Evolutionary conservation across 257 asterid species (phyloP).

Genomic region (Linderniella brevidens): DNA sequence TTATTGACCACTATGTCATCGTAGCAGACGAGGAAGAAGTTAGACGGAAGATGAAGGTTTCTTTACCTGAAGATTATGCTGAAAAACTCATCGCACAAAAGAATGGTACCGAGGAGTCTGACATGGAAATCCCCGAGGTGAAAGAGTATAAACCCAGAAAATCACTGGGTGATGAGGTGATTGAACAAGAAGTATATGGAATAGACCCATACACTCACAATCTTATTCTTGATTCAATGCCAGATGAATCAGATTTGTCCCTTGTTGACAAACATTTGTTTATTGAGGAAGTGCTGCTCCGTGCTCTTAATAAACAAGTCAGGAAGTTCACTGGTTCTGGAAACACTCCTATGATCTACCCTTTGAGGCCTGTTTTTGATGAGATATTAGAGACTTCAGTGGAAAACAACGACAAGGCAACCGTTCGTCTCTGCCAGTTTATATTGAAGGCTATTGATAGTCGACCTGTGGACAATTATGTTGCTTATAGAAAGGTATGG

Average conservation of each 20-base stretch:
- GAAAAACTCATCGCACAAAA: constrained; percentile 72
- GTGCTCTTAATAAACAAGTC: constrained; percentile 70
- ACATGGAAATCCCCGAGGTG: constrained; percentile 97
- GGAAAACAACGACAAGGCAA: constrained; percentile 44
- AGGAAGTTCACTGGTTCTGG: constrained; percentile 80
- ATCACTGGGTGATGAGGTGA: constrained; percentile 71
- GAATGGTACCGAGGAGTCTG: constrained; percentile 96
- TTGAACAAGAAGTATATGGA: constrained; percentile 99
- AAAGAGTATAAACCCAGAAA: constrained; percentile 91
- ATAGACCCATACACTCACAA: constrained; percentile 94
- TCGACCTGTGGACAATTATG: constrained; percentile 87
- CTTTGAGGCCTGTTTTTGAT: constrained; percentile 69
- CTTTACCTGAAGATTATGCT: constrained; percentile 82
- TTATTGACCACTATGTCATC: constrained; percentile 72
- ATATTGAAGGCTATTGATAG: constrained; percentile 66
- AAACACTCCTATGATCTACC: constrained; percentile 80
- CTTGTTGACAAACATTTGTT: constrained; percentile 67
- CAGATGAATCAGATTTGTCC: constrained; percentile 83
- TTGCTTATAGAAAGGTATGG: constrained; percentile 88
- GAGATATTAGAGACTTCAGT: constrained; percentile 52
- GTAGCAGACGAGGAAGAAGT: constrained; percentile 97
- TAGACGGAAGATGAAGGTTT: constrained; percentile 84
- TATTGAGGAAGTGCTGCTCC: constrained; percentile 85
- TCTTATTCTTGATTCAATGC: constrained; percentile 98
- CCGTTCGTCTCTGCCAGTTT: constrained; percentile 48